Evolutionary conservation across 768 basidiomycete species (phyloP).

Genomic region (Tulasnella sp.): DNA sequence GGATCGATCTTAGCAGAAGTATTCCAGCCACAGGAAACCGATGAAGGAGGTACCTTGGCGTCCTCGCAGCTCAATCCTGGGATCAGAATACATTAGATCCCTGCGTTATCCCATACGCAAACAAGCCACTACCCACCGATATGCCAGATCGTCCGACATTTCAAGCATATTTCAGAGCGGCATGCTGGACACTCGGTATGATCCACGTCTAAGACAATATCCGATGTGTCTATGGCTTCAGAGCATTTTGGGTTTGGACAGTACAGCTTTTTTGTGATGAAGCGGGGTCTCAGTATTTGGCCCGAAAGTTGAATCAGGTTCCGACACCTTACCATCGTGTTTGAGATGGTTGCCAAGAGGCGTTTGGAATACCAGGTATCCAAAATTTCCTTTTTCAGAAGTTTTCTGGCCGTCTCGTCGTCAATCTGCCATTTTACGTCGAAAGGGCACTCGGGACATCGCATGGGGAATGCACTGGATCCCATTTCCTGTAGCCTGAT

Average conservation of each 20-base stretch:
- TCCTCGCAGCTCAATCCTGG: conserved; percentile 11
- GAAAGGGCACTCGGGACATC: conserved; percentile 19
- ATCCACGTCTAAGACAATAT: not conserved
- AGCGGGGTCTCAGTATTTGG: not conserved
- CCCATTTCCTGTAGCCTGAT: not conserved
- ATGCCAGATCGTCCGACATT: conserved; percentile 22
- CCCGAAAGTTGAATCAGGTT: not conserved
- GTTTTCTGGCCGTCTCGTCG: conserved; percentile 10
- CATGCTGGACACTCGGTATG: conserved; percentile 24
- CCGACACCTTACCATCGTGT: not conserved
- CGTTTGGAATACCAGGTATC: conserved; percentile 12
- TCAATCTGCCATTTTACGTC: conserved; percentile 15
- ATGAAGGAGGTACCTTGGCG: not conserved
- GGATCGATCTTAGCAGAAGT: not conserved
- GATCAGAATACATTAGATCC: not conserved
- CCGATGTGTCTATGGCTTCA: not conserved
- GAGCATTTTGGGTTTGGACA: conserved; percentile 25
- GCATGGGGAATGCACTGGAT: conserved; percentile 3
- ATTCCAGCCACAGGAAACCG: too few relatives aligned
- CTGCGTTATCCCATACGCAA: too few relatives aligned
- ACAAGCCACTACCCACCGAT: not conserved
- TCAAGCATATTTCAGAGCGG: conserved; percentile 3
- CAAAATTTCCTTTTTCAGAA: conserved; percentile 9
- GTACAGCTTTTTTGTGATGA: not conserved
- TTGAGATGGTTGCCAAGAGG: not conserved